These are phyloP conservation scores for Murraya koenigii DNA, from an alignment of 345 rosid genomes.

Conservation along the genomic window DNA sequence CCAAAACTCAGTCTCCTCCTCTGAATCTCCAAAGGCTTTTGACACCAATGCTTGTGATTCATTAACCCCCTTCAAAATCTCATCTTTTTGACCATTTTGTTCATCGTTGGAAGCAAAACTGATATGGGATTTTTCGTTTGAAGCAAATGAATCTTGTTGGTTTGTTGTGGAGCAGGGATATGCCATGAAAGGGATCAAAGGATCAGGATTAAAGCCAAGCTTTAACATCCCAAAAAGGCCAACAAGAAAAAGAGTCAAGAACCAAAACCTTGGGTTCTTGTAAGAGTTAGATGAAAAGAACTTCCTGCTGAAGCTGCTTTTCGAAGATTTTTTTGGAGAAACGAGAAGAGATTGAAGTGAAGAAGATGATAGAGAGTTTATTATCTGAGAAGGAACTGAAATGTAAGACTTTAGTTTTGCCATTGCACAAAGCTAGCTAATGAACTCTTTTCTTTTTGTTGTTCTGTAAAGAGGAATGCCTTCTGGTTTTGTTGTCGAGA, in stretches of 20 bases:
- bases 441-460: neutral
- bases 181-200: conserved; percentile 39
- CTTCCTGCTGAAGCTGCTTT: conserved; percentile 17
- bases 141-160: conserved; percentile 21
- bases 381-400: conserved; percentile 57
- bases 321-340: conserved; percentile 53
- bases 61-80: conserved; percentile 11
- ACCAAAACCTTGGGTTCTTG: conserved; percentile 54
- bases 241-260: conserved; percentile 49
- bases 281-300: conserved; percentile 23
- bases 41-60: conserved; percentile 10
- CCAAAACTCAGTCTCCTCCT: conserved; percentile 63
- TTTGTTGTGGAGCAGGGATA: conserved; percentile 48
- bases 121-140: too few species aligned
- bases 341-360: conserved; percentile 58
- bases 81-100: conserved; percentile 1
- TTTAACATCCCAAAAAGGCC: conserved; percentile 53
- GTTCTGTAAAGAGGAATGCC: neutral
- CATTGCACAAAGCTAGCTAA: conserved; percentile 26
- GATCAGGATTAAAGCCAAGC: conserved; percentile 46
- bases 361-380: conserved; percentile 53
- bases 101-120: too few species aligned
- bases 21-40: conserved; percentile 14
- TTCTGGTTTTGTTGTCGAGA: neutral
- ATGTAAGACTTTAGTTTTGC: conserved; percentile 49